Percentiles rank a stretch among this genome's conserved stretches.
These are phyloP conservation scores for Phytophthora fragariae DNA, from an alignment of 352 stramenopile species.

Conservation along the genomic window DNA sequence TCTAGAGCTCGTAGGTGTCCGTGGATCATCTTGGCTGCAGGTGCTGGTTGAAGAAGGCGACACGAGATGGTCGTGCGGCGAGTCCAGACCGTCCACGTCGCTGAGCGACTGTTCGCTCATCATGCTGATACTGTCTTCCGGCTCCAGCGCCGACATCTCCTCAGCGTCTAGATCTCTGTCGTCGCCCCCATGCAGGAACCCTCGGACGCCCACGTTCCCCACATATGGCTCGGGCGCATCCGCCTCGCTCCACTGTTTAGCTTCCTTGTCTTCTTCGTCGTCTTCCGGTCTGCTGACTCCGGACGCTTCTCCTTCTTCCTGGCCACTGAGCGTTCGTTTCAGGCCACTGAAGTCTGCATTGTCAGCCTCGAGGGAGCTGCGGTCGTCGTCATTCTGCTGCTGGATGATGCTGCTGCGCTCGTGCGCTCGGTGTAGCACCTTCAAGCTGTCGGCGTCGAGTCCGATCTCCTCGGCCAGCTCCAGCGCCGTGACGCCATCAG, in stretches of 20 bases:
- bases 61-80: slow-evolving; percentile 55
- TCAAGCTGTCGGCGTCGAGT: slow-evolving; percentile 52
- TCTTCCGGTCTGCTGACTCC: slow-evolving; percentile 24
- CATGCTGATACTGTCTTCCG: slow-evolving; percentile 46
- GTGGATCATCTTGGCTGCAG: slow-evolving; percentile 43
- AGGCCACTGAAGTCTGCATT: slow-evolving; percentile 11
- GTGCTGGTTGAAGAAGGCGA: slow-evolving; percentile 70
- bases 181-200: slow-evolving; percentile 35
- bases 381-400: slow-evolving; percentile 28
- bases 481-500: slow-evolving; percentile 56
- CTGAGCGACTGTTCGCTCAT: slow-evolving; percentile 55
- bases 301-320: slow-evolving; percentile 44
- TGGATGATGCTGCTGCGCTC: slow-evolving; percentile 23
- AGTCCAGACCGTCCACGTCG: slow-evolving; percentile 48
- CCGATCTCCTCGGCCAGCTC: slow-evolving; percentile 60
- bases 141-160: slow-evolving; percentile 28
- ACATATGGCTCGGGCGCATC: slow-evolving; percentile 31
- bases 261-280: slow-evolving; percentile 26
- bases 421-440: slow-evolving; percentile 50
- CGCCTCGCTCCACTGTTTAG: slow-evolving; percentile 25
- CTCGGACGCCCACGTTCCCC: slow-evolving; percentile 29
- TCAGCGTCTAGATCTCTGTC: slow-evolving; percentile 21
- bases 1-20: slow-evolving; percentile 39
- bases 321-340: slow-evolving; percentile 20
- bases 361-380: slow-evolving; percentile 28